These are phyloP conservation scores for Melaleuca alternifolia DNA, from an alignment of 345 rosid species.

Conservation along the genomic window DNA sequence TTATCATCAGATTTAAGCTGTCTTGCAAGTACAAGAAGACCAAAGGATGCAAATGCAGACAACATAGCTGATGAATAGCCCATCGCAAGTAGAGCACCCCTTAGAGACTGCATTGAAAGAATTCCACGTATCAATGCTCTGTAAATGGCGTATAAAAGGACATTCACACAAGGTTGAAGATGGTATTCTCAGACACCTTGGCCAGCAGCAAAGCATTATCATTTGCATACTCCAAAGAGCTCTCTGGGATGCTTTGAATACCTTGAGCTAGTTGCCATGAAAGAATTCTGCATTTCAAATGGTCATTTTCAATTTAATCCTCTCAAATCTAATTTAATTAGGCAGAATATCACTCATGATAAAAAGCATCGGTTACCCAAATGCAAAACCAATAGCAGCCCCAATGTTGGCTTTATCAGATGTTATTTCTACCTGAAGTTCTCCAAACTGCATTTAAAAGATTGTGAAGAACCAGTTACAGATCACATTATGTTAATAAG, in stretches of 20 bases:
- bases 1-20: constrained; percentile 50
- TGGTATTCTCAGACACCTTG: constrained; percentile 32
- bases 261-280: constrained; percentile 82
- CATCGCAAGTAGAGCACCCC: constrained; percentile 56
- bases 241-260: constrained; percentile 62
- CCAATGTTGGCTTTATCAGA: constrained; percentile 68
- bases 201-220: constrained; percentile 76
- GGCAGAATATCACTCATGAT: background rate
- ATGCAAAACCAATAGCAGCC: constrained; percentile 51
- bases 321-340: background rate
- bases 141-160: background rate
- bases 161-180: background rate
- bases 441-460: constrained; percentile 62
- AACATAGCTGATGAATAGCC: constrained; percentile 55
- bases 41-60: constrained; percentile 48
- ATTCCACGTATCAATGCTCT: background rate
- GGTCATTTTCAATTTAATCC: background rate
- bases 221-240: constrained; percentile 80
- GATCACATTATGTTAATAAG: background rate
- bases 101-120: constrained; percentile 55
- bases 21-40: constrained; percentile 57
- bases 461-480: background rate
- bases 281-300: constrained; percentile 40
- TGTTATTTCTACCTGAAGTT: constrained; percentile 74
- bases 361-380: constrained; percentile 43